Evolutionary conservation across 2,329 filamentous ascomycete genomes (phyloP).

Genomic region (Fusarium sp.): DNA sequence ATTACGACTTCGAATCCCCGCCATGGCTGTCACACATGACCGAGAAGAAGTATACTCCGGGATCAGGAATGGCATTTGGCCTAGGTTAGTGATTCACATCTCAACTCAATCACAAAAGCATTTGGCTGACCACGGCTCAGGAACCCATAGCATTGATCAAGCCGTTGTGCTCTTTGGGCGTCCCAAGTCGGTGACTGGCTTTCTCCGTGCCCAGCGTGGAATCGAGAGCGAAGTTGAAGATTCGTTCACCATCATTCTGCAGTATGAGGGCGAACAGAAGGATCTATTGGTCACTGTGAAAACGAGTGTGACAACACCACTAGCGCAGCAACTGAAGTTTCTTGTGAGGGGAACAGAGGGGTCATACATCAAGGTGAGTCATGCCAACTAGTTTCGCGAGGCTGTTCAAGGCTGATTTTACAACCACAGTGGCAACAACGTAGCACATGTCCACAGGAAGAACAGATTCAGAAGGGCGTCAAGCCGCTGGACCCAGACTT

Average conservation of each 20-base stretch:
- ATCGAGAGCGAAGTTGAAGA: slow-evolving; percentile 54
- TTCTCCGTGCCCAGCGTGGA: slow-evolving; percentile 35
- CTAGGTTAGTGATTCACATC: slow-evolving; percentile 46
- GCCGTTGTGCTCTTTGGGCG: slow-evolving; percentile 27
- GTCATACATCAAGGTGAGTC: slow-evolving; percentile 31
- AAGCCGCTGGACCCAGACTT: slow-evolving; percentile 30
- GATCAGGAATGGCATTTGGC: slow-evolving; percentile 56
- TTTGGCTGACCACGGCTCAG: neutral
- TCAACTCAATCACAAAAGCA: neutral
- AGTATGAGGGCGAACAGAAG: slow-evolving; percentile 60
- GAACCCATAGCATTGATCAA: slow-evolving; percentile 41
- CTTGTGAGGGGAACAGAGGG: slow-evolving; percentile 38
- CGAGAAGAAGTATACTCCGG: slow-evolving; percentile 49
- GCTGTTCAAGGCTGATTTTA: slow-evolving; percentile 45
- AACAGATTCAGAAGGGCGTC: slow-evolving; percentile 28
- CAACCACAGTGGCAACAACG: slow-evolving; percentile 61
- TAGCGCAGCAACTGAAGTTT: slow-evolving; percentile 33
- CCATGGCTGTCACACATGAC: slow-evolving; percentile 52
- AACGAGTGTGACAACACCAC: slow-evolving; percentile 26
- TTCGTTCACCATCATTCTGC: slow-evolving; percentile 68
- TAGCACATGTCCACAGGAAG: slow-evolving; percentile 49
- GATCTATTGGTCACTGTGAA: slow-evolving; percentile 39
- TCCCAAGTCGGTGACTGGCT: slow-evolving; percentile 36
- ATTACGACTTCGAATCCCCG: slow-evolving; percentile 68
- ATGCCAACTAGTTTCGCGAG: neutral